Conservation (phyloP, 208 protist genomes). For the Crithidia brevicula region DNA sequence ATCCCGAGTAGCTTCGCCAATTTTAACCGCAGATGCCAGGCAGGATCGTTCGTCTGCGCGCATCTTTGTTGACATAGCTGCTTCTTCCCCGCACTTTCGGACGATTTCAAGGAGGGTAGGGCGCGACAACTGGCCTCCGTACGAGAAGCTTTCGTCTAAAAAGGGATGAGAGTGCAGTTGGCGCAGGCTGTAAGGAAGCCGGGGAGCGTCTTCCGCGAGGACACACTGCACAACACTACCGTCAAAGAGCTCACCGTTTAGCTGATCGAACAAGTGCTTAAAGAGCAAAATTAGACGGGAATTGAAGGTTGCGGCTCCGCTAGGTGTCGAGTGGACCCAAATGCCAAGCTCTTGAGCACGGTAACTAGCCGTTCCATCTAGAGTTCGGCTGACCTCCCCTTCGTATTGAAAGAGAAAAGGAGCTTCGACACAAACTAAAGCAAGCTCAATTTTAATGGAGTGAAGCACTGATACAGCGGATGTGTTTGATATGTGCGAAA, state of each 20-base stretch:
- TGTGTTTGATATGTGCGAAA: not conserved
- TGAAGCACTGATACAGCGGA: not conserved
- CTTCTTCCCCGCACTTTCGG: not conserved
- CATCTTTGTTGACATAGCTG: not conserved
- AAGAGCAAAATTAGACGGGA: conserved; percentile 52
- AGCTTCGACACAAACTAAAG: not conserved
- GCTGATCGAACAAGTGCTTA: conserved; percentile 57
- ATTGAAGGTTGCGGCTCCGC: not conserved
- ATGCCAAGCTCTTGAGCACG: conserved; percentile 28
- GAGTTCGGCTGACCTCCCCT: not conserved
- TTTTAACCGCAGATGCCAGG: not conserved
- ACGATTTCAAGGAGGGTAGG: conserved; percentile 11
- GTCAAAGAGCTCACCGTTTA: conserved; percentile 74
- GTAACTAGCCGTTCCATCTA: not conserved
- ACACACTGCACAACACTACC: conserved; percentile 64
- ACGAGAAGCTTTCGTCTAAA: conserved; percentile 8
- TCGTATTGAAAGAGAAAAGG: not conserved
- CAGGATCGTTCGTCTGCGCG: conserved; percentile 7
- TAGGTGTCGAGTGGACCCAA: conserved; percentile 19
- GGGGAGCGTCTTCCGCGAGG: conserved; percentile 25
- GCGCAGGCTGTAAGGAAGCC: conserved; percentile 14
- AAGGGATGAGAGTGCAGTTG: not conserved
- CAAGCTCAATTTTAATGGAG: conserved; percentile 5
- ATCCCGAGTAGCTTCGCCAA: not conserved
- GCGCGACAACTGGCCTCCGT: conserved; percentile 7